These are phyloP conservation scores for Chrysosporium queenslandicum DNA, from an alignment of 2,329 filamentous ascomycete genomes.

Conservation along the genomic window DNA sequence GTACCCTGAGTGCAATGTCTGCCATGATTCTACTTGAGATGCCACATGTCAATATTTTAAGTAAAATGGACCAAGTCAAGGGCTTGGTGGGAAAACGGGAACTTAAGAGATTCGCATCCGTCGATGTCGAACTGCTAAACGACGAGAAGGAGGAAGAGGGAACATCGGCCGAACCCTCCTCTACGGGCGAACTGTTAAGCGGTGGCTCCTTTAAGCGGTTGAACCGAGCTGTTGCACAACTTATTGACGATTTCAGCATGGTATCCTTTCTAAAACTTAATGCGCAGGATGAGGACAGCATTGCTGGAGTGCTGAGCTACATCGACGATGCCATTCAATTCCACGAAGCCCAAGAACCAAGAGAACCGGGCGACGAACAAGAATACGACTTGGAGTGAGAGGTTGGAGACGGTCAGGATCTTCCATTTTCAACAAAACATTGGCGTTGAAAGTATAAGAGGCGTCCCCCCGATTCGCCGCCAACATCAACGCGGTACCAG, in stretches of 20 bases:
- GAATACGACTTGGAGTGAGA: slow-evolving; percentile 41
- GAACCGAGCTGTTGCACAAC: slow-evolving; percentile 75
- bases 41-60: slow-evolving; percentile 90
- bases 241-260: slow-evolving; percentile 98
- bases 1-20: slow-evolving; percentile 91
- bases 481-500: no score
- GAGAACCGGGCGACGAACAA: slow-evolving; percentile 61
- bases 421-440: no score
- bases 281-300: slow-evolving; percentile 82
- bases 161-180: slow-evolving; percentile 52
- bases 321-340: slow-evolving; percentile 92
- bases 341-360: slow-evolving; percentile 85
- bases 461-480: no score
- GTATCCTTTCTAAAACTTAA: slow-evolving; percentile 88
- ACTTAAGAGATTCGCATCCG: slow-evolving; percentile 78
- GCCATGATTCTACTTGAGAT: slow-evolving; percentile 98
- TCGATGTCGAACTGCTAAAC: slow-evolving; percentile 63
- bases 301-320: slow-evolving; percentile 73
- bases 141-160: slow-evolving; percentile 40
- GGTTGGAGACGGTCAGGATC: no score
- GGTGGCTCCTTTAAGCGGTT: slow-evolving; percentile 72
- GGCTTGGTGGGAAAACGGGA: slow-evolving; percentile 80
- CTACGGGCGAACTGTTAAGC: slow-evolving; percentile 62
- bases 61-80: slow-evolving; percentile 95
- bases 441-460: no score